phyloP scores from a whole-genome alignment of 73 alveolate species.

The Uronychia setigera region DNA sequence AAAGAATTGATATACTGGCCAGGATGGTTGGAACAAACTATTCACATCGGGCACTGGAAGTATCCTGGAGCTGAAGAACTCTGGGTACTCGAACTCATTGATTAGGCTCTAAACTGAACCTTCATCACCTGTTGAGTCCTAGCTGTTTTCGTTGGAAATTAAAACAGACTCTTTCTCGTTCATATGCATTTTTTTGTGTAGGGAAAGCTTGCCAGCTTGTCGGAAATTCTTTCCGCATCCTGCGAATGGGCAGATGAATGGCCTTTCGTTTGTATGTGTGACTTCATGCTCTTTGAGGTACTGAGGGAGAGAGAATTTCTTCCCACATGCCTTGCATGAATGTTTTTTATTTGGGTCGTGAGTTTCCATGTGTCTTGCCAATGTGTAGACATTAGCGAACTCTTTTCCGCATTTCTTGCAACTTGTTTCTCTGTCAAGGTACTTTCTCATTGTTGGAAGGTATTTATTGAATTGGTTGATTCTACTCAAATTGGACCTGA shows the following conservation, averaged over 20 bases:
- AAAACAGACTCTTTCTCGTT: background rate
- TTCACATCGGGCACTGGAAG: background rate
- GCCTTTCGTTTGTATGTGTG: slow-evolving; percentile 63
- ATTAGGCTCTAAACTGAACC: background rate
- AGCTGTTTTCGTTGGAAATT: background rate
- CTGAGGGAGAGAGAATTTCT: slow-evolving; percentile 57
- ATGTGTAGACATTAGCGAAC: slow-evolving; percentile 52
- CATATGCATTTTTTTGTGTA: slow-evolving; percentile 56
- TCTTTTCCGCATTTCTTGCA: slow-evolving; percentile 47
- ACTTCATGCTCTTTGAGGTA: slow-evolving; percentile 69
- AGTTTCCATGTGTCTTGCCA: slow-evolving; percentile 58
- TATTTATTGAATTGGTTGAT: background rate
- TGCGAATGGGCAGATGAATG: slow-evolving; percentile 54
- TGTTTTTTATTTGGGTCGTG: slow-evolving; percentile 58
- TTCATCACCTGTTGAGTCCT: background rate
- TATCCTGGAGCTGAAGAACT: background rate
- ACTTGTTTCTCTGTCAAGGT: background rate
- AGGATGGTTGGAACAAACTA: background rate
- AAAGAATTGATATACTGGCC: background rate
- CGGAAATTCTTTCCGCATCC: slow-evolving; percentile 69
- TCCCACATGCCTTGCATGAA: slow-evolving; percentile 54
- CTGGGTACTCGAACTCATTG: background rate
- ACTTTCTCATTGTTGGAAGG: background rate
- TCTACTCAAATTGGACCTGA: background rate
- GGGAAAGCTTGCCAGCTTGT: slow-evolving; percentile 70